Evolutionary conservation across 2,329 filamentous ascomycete genomes (phyloP), one percentile per base, ranked within the genome.

Genomic region (Cladosporium sp.): DNA sequence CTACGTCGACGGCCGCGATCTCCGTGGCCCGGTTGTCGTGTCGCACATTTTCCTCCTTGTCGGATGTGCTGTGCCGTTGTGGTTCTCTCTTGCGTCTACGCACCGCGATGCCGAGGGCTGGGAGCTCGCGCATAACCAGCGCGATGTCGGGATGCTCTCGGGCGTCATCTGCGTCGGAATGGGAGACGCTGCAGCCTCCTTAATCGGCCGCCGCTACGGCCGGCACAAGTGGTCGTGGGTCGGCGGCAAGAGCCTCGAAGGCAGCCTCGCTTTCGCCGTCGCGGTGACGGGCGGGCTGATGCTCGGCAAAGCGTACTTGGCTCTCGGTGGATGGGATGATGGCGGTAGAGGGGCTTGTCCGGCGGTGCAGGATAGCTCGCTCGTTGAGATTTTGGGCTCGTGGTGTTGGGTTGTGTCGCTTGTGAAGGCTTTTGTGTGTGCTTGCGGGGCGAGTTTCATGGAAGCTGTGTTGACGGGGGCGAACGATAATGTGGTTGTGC

Each of bases 401-500:
- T 32, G 60, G 11, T 63, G 74, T 64, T 72, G 67, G 71, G 14
- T 70, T 65, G 39, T 71, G 1, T 72, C 76, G 32, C 77, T 80
- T 16, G 63, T 80, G 28, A 95, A 94, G 74, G 88, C 90, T 13
- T 81, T 83, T 5, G 74, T 91, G 57, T 96, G 93, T 69, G 93
- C 91, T 7, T 84, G 85, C 49, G 86, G 93, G 65, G 92, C 93
- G 30, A 97, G 93, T 78, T 83, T 97, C 71, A 96, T 95, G 61
- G 95, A 99, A 81, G 93, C 95, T 28, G 94, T 97, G 56, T 81
- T 99, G 69, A 98, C 95, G 16, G 95, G 95, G 2, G 95, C 94
- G 32, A 99, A 99, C 78, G 95, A 99, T 83, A 99, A 99, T 82
- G 95, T 99, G 21, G 89, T 98, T 69, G 94, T 98, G 69, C 95